Conservation (phyloP, 352 stramenopile genomes). For the Phytophthora hibernalis region DNA sequence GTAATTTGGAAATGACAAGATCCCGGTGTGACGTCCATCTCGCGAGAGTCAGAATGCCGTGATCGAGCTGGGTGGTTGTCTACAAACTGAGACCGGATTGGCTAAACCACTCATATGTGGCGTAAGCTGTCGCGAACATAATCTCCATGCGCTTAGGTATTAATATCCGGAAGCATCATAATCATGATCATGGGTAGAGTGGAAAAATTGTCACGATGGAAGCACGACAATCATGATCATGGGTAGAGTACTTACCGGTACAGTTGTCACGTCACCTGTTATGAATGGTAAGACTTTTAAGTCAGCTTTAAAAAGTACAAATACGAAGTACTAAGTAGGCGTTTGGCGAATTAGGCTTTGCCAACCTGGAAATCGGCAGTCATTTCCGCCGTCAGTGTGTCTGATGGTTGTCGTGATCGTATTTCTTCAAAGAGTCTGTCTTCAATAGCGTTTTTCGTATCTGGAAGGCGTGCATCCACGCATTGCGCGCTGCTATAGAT, state of each 20-base stretch:
- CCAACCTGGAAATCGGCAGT: not conserved
- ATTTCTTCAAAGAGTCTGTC: conserved; percentile 30
- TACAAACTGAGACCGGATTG: not conserved
- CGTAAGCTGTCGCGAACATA: not conserved
- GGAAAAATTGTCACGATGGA: too few species aligned
- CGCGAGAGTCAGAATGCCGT: not conserved
- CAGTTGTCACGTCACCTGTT: too few species aligned
- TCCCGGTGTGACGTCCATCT: not conserved
- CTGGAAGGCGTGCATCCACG: conserved; percentile 24
- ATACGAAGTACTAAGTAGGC: too few species aligned
- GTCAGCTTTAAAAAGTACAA: too few species aligned
- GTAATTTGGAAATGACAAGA: not conserved
- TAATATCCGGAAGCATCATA: too few species aligned
- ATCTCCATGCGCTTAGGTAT: not conserved
- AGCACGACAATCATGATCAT: too few species aligned
- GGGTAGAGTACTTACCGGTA: too few species aligned
- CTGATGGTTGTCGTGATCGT: not conserved
- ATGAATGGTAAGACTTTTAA: too few species aligned
- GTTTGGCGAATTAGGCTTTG: not conserved
- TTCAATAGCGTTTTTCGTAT: conserved; percentile 19
- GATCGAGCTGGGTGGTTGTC: too few species aligned
- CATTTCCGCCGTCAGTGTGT: not conserved
- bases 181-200: too few species aligned
- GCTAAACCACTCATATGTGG: not conserved
- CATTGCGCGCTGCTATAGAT: not conserved